Percentiles rank a stretch among this genome's conserved stretches.
Conservation (phyloP, 805 yeast species). For the Candida tammaniensis region DNA sequence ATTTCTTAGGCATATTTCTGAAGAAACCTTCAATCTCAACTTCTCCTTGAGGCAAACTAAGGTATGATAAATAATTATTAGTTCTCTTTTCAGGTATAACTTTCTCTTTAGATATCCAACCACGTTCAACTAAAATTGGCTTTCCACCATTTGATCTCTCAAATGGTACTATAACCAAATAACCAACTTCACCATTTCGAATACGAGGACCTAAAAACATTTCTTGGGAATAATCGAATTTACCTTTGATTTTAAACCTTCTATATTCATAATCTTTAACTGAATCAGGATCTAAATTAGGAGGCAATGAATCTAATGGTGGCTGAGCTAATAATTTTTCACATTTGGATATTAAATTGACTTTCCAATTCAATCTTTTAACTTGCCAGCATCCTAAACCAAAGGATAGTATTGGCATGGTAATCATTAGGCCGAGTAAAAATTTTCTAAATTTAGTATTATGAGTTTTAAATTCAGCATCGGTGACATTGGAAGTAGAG, state of each 20-base stretch:
- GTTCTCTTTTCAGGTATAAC: constrained; percentile 52
- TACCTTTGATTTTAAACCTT: constrained; percentile 72
- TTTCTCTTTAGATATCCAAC: constrained; percentile 81
- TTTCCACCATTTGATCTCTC: constrained; percentile 70
- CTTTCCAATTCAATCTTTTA: constrained; percentile 83
- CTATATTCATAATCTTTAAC: constrained; percentile 79
- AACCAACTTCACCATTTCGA: constrained; percentile 67
- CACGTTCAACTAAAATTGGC: constrained; percentile 81
- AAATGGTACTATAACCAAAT: constrained; percentile 77
- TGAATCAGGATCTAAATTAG: constrained; percentile 57
- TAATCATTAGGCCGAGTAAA: constrained; percentile 46
- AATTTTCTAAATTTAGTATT: constrained; percentile 35
- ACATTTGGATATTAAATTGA: constrained; percentile 71
- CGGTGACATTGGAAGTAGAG: constrained; percentile 30
- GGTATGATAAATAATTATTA: constrained; percentile 52
- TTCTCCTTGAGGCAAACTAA: constrained; percentile 70
- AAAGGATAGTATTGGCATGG: constrained; percentile 87
- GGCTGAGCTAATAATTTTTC: constrained; percentile 77
- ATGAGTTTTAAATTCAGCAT: constrained; percentile 38
- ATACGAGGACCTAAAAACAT: constrained; percentile 90
- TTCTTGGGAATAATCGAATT: constrained; percentile 80
- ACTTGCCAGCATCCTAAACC: constrained; percentile 94
- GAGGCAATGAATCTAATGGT: constrained; percentile 67
- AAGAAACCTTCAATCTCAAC: constrained; percentile 73
- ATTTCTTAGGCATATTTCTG: constrained; percentile 59